A percentile compares a stretch with the other conserved stretches of the same genome.
phyloP scores from a whole-genome alignment of 1,284 basidiomycete species.

The Ceratobasidium sp. region DNA sequence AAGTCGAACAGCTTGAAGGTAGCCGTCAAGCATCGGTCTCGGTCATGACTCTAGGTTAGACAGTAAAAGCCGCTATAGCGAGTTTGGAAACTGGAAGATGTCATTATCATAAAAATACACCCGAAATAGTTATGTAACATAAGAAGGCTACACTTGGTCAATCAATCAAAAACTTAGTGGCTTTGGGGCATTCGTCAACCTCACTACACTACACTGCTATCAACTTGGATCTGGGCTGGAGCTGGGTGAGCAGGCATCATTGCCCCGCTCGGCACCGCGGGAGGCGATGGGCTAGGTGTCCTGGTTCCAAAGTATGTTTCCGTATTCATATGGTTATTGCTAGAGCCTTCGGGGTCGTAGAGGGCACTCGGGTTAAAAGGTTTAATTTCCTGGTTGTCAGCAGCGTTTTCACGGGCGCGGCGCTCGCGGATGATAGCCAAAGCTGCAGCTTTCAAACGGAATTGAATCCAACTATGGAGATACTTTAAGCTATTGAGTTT shows the following conservation, averaged over 20 bases:
- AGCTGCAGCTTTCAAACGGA: conserved; percentile 10
- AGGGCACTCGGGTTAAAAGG: conserved; percentile 19
- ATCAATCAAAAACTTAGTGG: too few relatives aligned
- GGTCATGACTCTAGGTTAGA: too few relatives aligned
- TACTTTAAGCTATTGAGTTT: background rate
- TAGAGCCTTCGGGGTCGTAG: conserved; percentile 9
- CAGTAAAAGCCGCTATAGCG: too few relatives aligned
- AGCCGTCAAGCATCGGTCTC: too few relatives aligned
- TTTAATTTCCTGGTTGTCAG: background rate
- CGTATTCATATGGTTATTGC: background rate
- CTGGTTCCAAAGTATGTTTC: conserved; percentile 21
- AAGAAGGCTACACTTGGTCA: background rate
- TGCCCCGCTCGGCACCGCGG: background rate
- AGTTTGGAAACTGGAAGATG: too few relatives aligned
- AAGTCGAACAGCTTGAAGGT: too few relatives aligned
- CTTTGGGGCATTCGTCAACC: background rate
- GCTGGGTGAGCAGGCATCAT: background rate
- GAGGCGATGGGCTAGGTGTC: conserved; percentile 22
- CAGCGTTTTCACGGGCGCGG: conserved; percentile 19
- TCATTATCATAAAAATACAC: background rate
- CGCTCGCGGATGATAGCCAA: conserved; percentile 35
- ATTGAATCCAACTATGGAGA: conserved; percentile 17
- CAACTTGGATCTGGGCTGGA: conserved; percentile 23
- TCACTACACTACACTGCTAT: conserved; percentile 2
- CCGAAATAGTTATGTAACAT: background rate